These are phyloP conservation scores for Monilinia fructicola DNA, from an alignment of 2,329 filamentous ascomycete genomes.

Conservation along the genomic window DNA sequence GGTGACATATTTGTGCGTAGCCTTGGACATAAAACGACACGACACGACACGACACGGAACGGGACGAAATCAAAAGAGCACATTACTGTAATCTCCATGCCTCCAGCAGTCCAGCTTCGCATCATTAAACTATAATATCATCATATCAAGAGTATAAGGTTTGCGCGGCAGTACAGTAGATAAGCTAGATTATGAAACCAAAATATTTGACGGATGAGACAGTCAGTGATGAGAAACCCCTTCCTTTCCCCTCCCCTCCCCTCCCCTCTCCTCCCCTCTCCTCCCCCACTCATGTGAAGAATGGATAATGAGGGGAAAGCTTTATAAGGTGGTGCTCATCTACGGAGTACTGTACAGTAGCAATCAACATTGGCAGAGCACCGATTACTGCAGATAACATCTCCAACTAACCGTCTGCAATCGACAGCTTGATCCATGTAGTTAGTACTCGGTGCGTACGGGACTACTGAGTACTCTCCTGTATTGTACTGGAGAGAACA, in stretches of 20 bases:
- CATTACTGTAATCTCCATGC: not conserved
- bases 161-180: conserved; percentile 25
- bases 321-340: conserved; percentile 22
- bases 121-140: conserved; percentile 17
- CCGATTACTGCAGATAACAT: not conserved
- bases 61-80: not conserved
- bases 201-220: conserved; percentile 18
- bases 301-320: conserved; percentile 11
- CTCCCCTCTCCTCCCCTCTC: no score
- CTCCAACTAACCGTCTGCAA: conserved; percentile 5
- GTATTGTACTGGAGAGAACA: not conserved
- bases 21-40: conserved; percentile 2
- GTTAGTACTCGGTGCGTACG: conserved; percentile 11
- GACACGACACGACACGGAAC: not conserved
- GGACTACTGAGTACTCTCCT: no score
- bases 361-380: not conserved
- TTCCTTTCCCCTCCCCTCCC: no score
- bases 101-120: no score
- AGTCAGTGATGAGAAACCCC: conserved; percentile 2
- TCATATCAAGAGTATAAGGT: conserved; percentile 2
- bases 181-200: conserved; percentile 32
- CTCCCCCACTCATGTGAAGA: conserved; percentile 10
- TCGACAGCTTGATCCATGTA: conserved; percentile 7
- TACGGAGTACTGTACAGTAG: no score
- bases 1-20: conserved; percentile 18